Evolutionary conservation across 176 grass and related monocot species (phyloP).

Genomic region (Thalia dealbata): DNA sequence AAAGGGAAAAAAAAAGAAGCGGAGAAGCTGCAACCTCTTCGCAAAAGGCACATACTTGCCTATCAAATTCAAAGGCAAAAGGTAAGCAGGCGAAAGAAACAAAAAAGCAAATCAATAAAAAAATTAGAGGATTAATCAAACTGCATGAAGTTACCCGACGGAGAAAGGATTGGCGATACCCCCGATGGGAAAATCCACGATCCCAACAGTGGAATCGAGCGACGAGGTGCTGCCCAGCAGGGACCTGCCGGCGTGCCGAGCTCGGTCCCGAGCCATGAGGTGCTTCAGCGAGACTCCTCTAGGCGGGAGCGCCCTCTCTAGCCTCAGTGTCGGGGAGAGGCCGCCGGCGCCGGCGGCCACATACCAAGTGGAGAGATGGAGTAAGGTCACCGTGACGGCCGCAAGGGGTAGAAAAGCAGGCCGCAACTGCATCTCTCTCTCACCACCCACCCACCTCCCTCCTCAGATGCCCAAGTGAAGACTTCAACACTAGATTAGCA

Average conservation of each 20-base stretch:
- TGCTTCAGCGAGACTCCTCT: conserved; percentile 48
- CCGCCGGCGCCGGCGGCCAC: conserved; percentile 9
- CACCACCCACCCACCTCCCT: not conserved
- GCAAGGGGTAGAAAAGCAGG: conserved; percentile 5
- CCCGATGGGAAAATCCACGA: conserved; percentile 78
- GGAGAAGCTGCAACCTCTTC: no score
- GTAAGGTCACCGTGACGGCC: not conserved
- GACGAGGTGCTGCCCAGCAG: conserved; percentile 26
- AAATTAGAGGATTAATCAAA: not conserved
- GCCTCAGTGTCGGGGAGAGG: conserved; percentile 38
- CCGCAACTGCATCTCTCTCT: not conserved
- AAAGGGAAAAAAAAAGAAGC: no score
- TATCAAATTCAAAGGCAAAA: not conserved
- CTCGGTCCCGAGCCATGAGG: conserved; percentile 54
- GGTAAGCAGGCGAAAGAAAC: not conserved
- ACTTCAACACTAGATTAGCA: no score
- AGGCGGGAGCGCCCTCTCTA: conserved; percentile 62
- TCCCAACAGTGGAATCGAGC: conserved; percentile 22
- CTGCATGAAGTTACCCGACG: conserved; percentile 50
- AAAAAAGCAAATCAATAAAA: not conserved
- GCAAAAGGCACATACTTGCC: no score
- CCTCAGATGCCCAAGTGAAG: no score
- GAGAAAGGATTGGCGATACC: conserved; percentile 81
- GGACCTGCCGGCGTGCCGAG: conserved; percentile 30
- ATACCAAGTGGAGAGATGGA: not conserved